Base-by-base conservation (phyloP, 371 early-diverging fungal genomes). In the Apophysomyces variabilis region DNA sequence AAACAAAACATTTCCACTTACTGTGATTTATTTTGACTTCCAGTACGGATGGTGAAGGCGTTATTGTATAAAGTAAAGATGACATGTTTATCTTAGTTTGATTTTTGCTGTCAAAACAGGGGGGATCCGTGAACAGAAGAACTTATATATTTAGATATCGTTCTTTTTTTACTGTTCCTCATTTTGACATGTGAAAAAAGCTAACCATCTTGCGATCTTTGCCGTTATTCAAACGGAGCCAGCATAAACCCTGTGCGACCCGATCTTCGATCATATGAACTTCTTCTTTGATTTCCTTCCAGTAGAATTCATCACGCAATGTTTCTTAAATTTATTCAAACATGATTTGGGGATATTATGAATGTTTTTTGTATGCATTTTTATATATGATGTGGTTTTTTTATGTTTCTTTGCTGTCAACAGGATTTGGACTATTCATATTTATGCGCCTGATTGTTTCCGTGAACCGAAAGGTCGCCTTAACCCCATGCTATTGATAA, bases 171-270 rank as follows among this genome's bases (percentile, higher is more conserved):
- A 26, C 54, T 26, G 32, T 26, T 26, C 32, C 32, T 26, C 3
- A 26, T 26, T 26, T 21, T 18, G 21, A 50, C 9, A 9, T 9
- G 21, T 9, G 21, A 50, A 21, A 26, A 50, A 9, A 50, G 54
- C 8, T 8, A 41, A 8, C 8, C 41, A 41, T 13, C 41, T 41
- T 41, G 54, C 54, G 21, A 50, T 26, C 3, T 26, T 50, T 21
- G 54, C 54, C 21, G 9, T 50, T 50, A 50, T 50, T 50, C n/a
- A 50, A 50, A 50, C 54, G 54, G 54, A 50, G 54, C 54, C 54
- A 50, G 54, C 54, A 41, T 41, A 41, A 41, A 41, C 8, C 13
- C 8, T 41, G 41, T 41, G 5, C 13, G 7, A 50, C 21, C 54
- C 54, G 54, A 50, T 50, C 54, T 14, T n/a, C 18, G 54, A 50